Evolutionary conservation across 352 stramenopile species (phyloP), one percentile per base, ranked within the genome.

Genomic region (Phytophthora colocasiae): DNA sequence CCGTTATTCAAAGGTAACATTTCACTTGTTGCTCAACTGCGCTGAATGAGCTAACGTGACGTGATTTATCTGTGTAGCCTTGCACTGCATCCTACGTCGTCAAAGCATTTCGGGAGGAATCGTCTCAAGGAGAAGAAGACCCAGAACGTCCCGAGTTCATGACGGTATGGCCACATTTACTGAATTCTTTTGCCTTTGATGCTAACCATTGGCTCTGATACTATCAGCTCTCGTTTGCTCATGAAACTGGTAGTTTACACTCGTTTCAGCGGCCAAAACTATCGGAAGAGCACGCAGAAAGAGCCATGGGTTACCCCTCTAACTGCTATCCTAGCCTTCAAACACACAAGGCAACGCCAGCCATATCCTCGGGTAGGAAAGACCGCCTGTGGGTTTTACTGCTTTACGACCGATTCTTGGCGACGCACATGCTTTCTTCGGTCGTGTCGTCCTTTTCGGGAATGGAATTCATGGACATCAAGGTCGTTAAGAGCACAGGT

Each of bases 391-490:
- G 87, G 87, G 62, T 96, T 1, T 72, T 94, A 39, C 45, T 96
- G 19, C 64, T 89, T 12, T 93, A 92, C 45, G 81, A 92, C 66
- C 78, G 81, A 0, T 74, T 73, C 24, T 46, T 96, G 14, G 67
- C 84, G 7, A 92, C 83, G 9, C 71, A 87, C 38, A 64, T 83
- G 19, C 73, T 96, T 24, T 93, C 87, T 6, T 81, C 79, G 0
- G 77, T 75, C 32, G 83, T 88, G 17, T 85, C 84, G 1, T 62
- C 64, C 1, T 91, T 78, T 27, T 53, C 66, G 12, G 86, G 86
- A 0, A 93, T 96, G 84, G 76, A 94, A 53, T 92, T 91, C 44
- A 75, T 96, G 53, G 85, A 96, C 49, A 92, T 96, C 52, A 91
- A 93, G 43, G 68, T 93, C 14, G 75, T 81, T 17, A 83, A 77